phyloP scores from a whole-genome alignment of 176 grass and related monocot genomes.

The Tillandsia leiboldiana region DNA sequence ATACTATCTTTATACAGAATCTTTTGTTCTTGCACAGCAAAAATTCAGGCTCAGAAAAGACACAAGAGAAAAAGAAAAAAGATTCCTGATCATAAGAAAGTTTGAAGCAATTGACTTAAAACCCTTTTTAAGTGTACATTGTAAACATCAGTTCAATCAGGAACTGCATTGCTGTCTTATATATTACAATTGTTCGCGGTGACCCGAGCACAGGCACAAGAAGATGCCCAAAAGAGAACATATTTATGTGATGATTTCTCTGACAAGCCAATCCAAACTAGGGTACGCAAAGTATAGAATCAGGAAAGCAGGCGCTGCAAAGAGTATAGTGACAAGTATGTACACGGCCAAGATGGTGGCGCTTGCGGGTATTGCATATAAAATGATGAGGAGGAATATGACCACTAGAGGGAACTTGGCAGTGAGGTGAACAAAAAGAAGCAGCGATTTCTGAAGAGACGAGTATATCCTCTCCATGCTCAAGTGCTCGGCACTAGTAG shows the following conservation, averaged over 20 bases:
- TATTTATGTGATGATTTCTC: slow-evolving; percentile 17
- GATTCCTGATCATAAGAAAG: too few species aligned
- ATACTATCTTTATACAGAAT: too few species aligned
- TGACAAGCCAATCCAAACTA: slow-evolving; percentile 15
- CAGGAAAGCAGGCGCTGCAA: slow-evolving; percentile 10
- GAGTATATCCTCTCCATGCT: not conserved
- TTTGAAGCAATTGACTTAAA: too few species aligned
- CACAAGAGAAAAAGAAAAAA: too few species aligned
- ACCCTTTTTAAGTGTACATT: too few species aligned
- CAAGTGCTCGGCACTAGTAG: not conserved
- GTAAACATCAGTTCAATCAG: too few species aligned
- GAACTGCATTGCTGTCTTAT: too few species aligned
- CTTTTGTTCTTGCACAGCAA: too few species aligned
- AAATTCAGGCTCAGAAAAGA: too few species aligned
- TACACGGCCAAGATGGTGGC: slow-evolving; percentile 10
- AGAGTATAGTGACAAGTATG: slow-evolving; percentile 11
- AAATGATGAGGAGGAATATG: slow-evolving; percentile 8
- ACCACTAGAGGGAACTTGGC: slow-evolving; percentile 12
- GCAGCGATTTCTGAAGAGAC: slow-evolving; percentile 3
- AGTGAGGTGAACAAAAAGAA: slow-evolving; percentile 2
- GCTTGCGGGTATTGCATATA: slow-evolving; percentile 11
- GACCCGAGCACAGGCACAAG: too few species aligned
- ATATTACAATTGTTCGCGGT: too few species aligned
- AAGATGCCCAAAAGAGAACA: not conserved
- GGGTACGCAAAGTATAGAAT: slow-evolving; percentile 19